phyloP scores from a whole-genome alignment of 495 filamentous ascomycete species.

The Copromyces sp. region DNA sequence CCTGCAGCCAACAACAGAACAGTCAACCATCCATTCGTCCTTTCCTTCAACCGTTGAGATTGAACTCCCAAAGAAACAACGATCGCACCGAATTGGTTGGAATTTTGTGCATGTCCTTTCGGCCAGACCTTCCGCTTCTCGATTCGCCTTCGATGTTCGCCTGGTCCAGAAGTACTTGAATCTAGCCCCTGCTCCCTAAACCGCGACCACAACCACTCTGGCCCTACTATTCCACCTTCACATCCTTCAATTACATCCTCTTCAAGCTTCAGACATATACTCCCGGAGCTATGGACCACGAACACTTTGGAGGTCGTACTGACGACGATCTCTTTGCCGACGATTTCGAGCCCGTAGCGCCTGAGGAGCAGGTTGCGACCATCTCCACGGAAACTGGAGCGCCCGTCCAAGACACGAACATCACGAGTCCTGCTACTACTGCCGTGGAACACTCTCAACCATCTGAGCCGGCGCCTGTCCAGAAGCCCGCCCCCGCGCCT shows the following conservation, averaged over 20 bases:
- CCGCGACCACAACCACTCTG: not conserved
- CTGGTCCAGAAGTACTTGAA: not conserved
- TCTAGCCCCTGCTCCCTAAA: no score
- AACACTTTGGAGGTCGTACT: constrained; percentile 41
- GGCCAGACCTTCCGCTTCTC: not conserved
- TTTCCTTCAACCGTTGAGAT: not conserved
- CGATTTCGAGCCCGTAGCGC: constrained; percentile 35
- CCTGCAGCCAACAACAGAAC: not conserved
- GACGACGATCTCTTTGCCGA: constrained; percentile 43
- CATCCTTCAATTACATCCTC: not conserved
- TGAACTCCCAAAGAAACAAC: not conserved
- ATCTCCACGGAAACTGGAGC: not conserved
- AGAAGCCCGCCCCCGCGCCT: not conserved
- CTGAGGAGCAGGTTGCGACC: constrained; percentile 7
- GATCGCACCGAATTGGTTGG: not conserved
- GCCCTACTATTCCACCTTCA: not conserved
- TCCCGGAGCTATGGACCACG: constrained; percentile 15
- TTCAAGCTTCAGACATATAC: not conserved
- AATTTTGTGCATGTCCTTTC: not conserved
- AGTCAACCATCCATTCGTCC: not conserved
- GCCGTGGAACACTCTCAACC: constrained; percentile 2
- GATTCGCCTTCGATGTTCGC: not conserved
- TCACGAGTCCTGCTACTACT: constrained; percentile 13
- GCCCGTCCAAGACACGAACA: not conserved
- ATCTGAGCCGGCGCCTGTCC: not conserved